These are phyloP conservation scores for Arctostaphylos glauca DNA, from an alignment of 148 eudicot species.

Conservation along the genomic window DNA sequence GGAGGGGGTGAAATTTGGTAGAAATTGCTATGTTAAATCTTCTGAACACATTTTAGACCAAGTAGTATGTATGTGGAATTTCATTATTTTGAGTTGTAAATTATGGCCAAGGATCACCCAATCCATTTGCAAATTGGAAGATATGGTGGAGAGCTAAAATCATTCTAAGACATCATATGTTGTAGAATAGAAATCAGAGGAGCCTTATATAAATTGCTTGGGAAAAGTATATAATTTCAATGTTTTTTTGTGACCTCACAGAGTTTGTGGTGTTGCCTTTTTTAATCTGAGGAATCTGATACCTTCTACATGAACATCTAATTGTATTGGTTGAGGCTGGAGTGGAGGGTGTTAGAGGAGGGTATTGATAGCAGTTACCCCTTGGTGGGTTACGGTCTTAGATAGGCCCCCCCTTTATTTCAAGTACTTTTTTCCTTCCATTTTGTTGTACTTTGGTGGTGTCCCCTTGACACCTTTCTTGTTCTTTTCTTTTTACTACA, in stretches of 20 bases:
- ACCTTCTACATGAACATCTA: neutral
- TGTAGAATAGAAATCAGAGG: neutral
- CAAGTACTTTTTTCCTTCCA: too few relatives aligned
- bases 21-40: neutral
- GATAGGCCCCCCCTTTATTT: too few relatives aligned
- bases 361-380: neutral
- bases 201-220: neutral
- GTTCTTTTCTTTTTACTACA: too few relatives aligned
- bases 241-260: neutral
- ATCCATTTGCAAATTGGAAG: neutral
- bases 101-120: neutral
- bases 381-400: neutral
- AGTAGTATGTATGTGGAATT: neutral
- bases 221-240: neutral
- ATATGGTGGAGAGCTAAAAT: neutral
- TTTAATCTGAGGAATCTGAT: neutral
- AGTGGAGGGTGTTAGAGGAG: neutral
- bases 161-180: neutral
- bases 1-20: neutral
- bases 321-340: neutral
- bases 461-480: too few relatives aligned
- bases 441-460: too few relatives aligned
- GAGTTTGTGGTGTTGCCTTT: neutral
- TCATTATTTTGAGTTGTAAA: neutral
- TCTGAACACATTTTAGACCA: neutral